Evolutionary conservation across 306 rosid species (phyloP).

Genomic region (Canavalia ensiformis): DNA sequence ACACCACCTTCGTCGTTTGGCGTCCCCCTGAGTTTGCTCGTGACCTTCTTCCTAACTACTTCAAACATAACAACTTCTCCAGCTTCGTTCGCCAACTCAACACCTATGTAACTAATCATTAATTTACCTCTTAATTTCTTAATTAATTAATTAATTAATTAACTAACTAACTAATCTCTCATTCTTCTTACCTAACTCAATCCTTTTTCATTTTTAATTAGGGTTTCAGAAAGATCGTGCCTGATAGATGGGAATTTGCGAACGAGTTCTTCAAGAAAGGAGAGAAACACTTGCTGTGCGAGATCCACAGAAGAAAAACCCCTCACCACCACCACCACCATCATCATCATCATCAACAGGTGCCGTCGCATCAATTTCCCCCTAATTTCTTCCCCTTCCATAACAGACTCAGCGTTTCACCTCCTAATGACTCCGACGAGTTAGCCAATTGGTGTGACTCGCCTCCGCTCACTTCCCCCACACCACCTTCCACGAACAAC

Average conservation of each 20-base stretch:
- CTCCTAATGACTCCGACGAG: slow-evolving; percentile 84
- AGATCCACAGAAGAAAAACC: slow-evolving; percentile 93
- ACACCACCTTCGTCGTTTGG: slow-evolving; percentile 96
- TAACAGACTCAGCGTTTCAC: slow-evolving; percentile 68
- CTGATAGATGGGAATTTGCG: slow-evolving; percentile 98
- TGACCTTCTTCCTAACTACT: slow-evolving; percentile 96
- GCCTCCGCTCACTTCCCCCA: slow-evolving; percentile 50
- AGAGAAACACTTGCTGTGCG: slow-evolving; percentile 88
- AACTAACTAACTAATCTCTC: background rate
- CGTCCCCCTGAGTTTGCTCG: slow-evolving; percentile 94
- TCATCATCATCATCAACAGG: slow-evolving; percentile 54
- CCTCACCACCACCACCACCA: slow-evolving; percentile 64
- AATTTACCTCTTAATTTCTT: too few species aligned
- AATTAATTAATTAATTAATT: too few species aligned
- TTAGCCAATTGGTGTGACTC: slow-evolving; percentile 83
- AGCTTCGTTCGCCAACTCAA: slow-evolving; percentile 99
- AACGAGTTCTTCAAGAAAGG: slow-evolving; percentile 94
- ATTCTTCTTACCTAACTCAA: background rate
- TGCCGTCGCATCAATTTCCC: slow-evolving; percentile 55
- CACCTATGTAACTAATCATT: slow-evolving; percentile 67
- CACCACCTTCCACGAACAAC: slow-evolving; percentile 44
- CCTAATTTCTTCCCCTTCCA: slow-evolving; percentile 70
- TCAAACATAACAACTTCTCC: slow-evolving; percentile 97
- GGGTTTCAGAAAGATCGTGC: slow-evolving; percentile 99
- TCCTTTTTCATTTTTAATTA: background rate